Evolutionary conservation across 2,329 filamentous ascomycete genomes (phyloP).

Genomic region (Aspergillus chevalieri): DNA sequence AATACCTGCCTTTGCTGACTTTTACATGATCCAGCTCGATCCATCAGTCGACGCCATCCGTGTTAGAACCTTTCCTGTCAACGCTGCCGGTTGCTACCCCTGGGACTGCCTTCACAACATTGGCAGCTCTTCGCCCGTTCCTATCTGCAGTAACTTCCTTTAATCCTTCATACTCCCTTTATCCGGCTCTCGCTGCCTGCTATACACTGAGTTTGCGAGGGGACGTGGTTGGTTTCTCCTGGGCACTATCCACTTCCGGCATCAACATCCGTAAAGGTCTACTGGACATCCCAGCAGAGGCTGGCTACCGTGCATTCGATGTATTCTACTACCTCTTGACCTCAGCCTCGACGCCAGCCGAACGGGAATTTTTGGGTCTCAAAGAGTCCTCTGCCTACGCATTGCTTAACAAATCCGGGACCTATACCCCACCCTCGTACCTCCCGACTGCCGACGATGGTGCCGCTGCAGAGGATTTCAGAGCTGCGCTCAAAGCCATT

Average conservation of each 20-base stretch:
- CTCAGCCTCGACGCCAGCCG: slow-evolving; percentile 79
- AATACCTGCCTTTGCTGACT: slow-evolving; percentile 9
- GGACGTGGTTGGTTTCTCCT: slow-evolving; percentile 65
- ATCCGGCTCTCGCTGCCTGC: slow-evolving; percentile 73
- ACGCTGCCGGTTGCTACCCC: slow-evolving; percentile 76
- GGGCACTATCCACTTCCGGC: slow-evolving; percentile 78
- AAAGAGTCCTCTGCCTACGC: slow-evolving; percentile 70
- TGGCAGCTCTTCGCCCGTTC: slow-evolving; percentile 80
- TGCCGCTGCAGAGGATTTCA: slow-evolving; percentile 88
- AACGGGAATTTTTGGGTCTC: slow-evolving; percentile 80
- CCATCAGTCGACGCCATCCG: slow-evolving; percentile 78
- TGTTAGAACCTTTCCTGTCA: slow-evolving; percentile 73
- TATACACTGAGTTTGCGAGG: slow-evolving; percentile 77
- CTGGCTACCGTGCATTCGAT: slow-evolving; percentile 87
- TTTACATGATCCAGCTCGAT: slow-evolving; percentile 57
- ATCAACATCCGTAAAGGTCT: slow-evolving; percentile 79
- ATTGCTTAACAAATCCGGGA: slow-evolving; percentile 74
- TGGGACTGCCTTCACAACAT: slow-evolving; percentile 65
- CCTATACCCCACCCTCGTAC: slow-evolving; percentile 79
- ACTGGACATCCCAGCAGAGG: slow-evolving; percentile 68
- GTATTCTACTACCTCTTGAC: slow-evolving; percentile 96
- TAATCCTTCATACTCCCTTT: slow-evolving; percentile 76
- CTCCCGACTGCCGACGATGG: slow-evolving; percentile 88
- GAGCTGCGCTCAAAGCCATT: slow-evolving; percentile 77
- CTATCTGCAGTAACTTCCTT: slow-evolving; percentile 78